Evolutionary conservation across 305 asterid species (phyloP), one percentile per base, ranked within the genome.

Genomic region (Petunia hybrid): DNA sequence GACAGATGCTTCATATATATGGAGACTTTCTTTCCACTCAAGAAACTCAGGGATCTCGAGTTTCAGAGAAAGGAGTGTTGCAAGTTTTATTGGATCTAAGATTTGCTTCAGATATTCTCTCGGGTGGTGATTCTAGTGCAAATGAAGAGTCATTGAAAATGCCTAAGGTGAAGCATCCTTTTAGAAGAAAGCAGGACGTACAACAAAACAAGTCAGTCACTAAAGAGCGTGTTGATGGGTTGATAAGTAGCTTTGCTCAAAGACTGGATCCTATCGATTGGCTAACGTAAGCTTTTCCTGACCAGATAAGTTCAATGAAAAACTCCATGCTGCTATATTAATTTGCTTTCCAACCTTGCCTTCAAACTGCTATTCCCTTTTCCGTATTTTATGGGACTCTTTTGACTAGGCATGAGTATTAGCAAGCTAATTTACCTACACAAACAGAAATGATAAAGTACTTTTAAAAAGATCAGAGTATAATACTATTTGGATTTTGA

Each of bases 211-310:
- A 90, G 83, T 90, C 97, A 4, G 84, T 86, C 69, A 80, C 84
- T 60, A 88, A 89, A 83, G 98, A 90, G 83, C 93, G 90, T 22
- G 85, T 89, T 53, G 88, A 84, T 75, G 85, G 84, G 85, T 85
- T 93, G 91, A 84, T 91, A 38, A 84, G 88, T 85, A 91, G 85
- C 81, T 90, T 97, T 66, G 90, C 97, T 43, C 93, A 92, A 76
- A 90, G 87, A 81, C 86, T 97, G 88, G 99, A 97, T 86, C 99
- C 98, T 82, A 96, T 96, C 56, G 98, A 96, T 83, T 96, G 99
- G 99, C 98, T 91, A 84, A 96, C 98, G 98, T 96, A 94, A 85
- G 98, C 88, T 85, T 84, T 86, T 82, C 60, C 79, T 81, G 57
- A 53, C 78, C 61, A 6, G 73, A 78, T 51, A 80, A 60, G 55